These are phyloP conservation scores for Heliosperma pusillum DNA, from an alignment of 148 eudicot genomes.

Conservation along the genomic window DNA sequence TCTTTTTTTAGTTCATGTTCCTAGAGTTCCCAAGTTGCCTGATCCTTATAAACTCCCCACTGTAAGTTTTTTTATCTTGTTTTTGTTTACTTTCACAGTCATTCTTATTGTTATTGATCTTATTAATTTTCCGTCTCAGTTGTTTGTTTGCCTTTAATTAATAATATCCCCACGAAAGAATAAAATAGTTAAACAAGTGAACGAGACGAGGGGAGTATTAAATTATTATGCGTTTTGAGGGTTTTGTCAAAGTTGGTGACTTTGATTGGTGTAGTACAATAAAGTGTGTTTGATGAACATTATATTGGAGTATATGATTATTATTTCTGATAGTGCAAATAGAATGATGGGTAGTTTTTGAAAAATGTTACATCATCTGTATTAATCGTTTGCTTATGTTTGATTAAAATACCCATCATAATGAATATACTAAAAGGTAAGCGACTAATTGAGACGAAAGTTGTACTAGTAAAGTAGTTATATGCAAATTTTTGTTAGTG, in stretches of 20 bases:
- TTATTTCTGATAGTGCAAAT: background rate
- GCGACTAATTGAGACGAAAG: too few relatives aligned
- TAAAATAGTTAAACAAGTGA: too few relatives aligned
- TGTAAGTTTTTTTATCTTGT: conserved; percentile 44
- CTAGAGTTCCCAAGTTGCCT: conserved; percentile 44
- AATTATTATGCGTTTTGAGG: background rate
- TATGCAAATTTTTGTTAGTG: background rate
- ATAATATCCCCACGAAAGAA: too few relatives aligned
- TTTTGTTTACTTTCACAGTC: too few relatives aligned
- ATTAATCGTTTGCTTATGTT: too few relatives aligned
- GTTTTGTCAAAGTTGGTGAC: background rate
- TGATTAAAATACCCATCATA: too few relatives aligned
- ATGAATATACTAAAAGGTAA: too few relatives aligned
- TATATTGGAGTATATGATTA: background rate
- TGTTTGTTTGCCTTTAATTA: too few relatives aligned
- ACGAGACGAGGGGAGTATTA: too few relatives aligned
- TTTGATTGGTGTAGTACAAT: conserved; percentile 3
- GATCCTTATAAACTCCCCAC: conserved; percentile 57
- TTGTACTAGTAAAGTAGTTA: too few relatives aligned
- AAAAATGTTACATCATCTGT: background rate
- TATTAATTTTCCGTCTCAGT: background rate
- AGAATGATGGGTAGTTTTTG: conserved; percentile 10
- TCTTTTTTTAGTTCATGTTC: conserved; percentile 56
- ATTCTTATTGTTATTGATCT: background rate
- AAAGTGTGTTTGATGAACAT: background rate